phyloP scores from a whole-genome alignment of 768 basidiomycete genomes.

The Strobilomyces echinocephalus region DNA sequence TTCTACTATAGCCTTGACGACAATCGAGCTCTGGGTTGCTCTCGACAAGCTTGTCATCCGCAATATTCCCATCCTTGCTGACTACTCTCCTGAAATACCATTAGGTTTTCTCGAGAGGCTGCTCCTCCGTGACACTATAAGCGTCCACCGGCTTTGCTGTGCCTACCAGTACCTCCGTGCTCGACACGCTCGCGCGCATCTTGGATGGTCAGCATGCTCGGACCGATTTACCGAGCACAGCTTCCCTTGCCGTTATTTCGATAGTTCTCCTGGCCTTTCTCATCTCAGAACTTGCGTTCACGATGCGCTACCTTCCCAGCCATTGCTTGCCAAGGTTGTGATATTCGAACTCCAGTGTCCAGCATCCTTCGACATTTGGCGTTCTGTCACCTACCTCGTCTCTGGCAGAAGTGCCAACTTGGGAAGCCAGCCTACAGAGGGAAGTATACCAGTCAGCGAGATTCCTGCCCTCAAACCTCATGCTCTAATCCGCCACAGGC shows the following conservation, averaged over 20 bases:
- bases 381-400: neutral
- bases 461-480: too few relatives aligned
- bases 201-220: neutral
- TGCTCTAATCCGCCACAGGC: too few relatives aligned
- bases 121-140: neutral
- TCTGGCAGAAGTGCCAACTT: too few relatives aligned
- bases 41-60: neutral
- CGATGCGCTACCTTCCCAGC: too few relatives aligned
- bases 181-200: neutral
- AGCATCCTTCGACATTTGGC: neutral
- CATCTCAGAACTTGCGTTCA: too few relatives aligned
- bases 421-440: too few relatives aligned
- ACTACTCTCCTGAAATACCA: neutral
- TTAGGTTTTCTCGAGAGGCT: neutral
- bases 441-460: too few relatives aligned
- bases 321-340: too few relatives aligned
- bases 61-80: neutral
- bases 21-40: neutral
- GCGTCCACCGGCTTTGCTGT: neutral
- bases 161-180: neutral
- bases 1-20: neutral
- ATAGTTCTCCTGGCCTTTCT: too few relatives aligned
- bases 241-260: too few relatives aligned
- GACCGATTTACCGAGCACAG: too few relatives aligned
- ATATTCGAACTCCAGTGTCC: too few relatives aligned